A percentile compares a stretch with the other conserved stretches of the same genome.
These are phyloP conservation scores for Tricholoma sp. DNA, from an alignment of 768 basidiomycete species.

Conservation along the genomic window DNA sequence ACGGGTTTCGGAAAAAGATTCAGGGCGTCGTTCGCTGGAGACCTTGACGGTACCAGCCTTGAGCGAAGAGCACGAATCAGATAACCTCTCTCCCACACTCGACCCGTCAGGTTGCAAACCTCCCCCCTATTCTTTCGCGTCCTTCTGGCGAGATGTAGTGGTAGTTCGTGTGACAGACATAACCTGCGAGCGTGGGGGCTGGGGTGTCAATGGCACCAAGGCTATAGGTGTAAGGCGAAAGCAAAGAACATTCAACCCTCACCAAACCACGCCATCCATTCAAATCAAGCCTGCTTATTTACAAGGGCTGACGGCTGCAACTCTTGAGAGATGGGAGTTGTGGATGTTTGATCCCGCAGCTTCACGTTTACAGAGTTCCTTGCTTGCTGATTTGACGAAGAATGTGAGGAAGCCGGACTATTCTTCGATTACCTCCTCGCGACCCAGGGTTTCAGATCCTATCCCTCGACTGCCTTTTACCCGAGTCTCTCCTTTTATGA, in stretches of 20 bases:
- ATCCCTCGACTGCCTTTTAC: slow-evolving; percentile 74
- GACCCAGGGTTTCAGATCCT: slow-evolving; percentile 17
- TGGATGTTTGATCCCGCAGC: slow-evolving; percentile 69
- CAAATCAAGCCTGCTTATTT: slow-evolving; percentile 10
- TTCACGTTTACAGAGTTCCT: slow-evolving; percentile 42
- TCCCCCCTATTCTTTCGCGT: slow-evolving; percentile 31
- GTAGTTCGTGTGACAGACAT: slow-evolving; percentile 50
- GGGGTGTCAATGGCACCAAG: slow-evolving; percentile 57
- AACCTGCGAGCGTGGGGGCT: slow-evolving; percentile 69
- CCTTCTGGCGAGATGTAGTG: slow-evolving; percentile 56
- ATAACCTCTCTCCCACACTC: neutral
- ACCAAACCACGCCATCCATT: slow-evolving; percentile 15
- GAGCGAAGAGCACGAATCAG: slow-evolving; percentile 36
- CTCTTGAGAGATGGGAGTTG: slow-evolving; percentile 77
- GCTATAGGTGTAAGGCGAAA: slow-evolving; percentile 69
- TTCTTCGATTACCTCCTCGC: slow-evolving; percentile 18
- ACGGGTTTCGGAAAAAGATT: slow-evolving; percentile 65
- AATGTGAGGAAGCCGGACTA: slow-evolving; percentile 12
- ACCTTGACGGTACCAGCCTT: slow-evolving; percentile 40
- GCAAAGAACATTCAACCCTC: slow-evolving; percentile 39
- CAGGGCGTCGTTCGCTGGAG: slow-evolving; percentile 44
- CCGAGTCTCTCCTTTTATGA: slow-evolving; percentile 58
- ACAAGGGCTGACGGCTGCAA: slow-evolving; percentile 54
- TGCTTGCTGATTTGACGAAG: slow-evolving; percentile 42
- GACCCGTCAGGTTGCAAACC: slow-evolving; percentile 27